A percentile compares a stretch with the other conserved stretches of the same genome.
phyloP scores from a whole-genome alignment of 192 early-diverging fungal species.

The Backusella mclennaniae region DNA sequence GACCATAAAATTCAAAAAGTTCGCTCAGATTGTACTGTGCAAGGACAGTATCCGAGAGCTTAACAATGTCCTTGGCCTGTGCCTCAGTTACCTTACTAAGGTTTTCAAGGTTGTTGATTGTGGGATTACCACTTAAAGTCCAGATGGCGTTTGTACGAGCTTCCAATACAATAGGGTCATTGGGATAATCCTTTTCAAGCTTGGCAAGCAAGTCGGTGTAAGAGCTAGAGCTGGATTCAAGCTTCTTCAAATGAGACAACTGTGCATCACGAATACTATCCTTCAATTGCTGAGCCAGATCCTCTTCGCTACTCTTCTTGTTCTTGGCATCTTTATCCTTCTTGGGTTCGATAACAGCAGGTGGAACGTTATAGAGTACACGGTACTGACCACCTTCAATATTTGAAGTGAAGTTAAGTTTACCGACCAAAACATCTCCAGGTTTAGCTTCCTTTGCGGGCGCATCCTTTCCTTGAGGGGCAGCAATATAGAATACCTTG shows the following conservation, averaged over 20 bases:
- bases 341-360: conserved; percentile 45
- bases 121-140: conserved; percentile 36
- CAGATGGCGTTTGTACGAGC: conserved; percentile 55
- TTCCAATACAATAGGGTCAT: conserved; percentile 55
- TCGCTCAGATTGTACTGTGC: conserved; percentile 55
- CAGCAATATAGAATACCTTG: conserved; percentile 56
- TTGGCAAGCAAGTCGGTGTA: conserved; percentile 53
- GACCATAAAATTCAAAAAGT: conserved; percentile 66
- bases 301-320: conserved; percentile 51
- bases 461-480: conserved; percentile 43
- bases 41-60: conserved; percentile 56
- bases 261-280: conserved; percentile 80
- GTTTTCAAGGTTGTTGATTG: conserved; percentile 12
- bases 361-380: conserved; percentile 51
- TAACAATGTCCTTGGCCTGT: conserved; percentile 50
- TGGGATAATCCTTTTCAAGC: conserved; percentile 62
- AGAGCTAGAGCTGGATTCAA: conserved; percentile 51
- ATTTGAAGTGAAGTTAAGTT: conserved; percentile 52
- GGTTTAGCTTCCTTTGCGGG: conserved; percentile 70
- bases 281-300: conserved; percentile 45
- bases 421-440: conserved; percentile 80
- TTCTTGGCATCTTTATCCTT: conserved; percentile 32
- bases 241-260: conserved; percentile 80
- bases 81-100: conserved; percentile 42
- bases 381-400: conserved; percentile 48